Evolutionary conservation across 2,329 filamentous ascomycete species (phyloP), one percentile per base, ranked within the genome.

Genomic region (Fusarium phyllophilum): DNA sequence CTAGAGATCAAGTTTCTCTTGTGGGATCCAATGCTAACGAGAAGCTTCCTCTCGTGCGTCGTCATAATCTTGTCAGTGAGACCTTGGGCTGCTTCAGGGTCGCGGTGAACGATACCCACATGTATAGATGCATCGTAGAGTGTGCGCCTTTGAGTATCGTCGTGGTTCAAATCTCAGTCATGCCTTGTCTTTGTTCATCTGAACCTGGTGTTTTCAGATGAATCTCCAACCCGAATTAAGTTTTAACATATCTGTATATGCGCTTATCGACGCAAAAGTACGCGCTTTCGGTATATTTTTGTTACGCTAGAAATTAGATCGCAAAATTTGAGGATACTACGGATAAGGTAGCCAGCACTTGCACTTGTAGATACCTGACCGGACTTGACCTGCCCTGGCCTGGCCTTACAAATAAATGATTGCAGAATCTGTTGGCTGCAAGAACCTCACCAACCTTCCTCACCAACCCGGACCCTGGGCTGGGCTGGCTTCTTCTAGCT

Each of bases 371-470:
- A 62, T 42, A 29, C 51, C 48, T 36, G 33, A 34, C 31, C 29
- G 8, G 22, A 17, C 26, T 26, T 26, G 26, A 26, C 26, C 26
- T 26, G 26, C 26, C 26, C 20, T 33, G 26, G 11, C 26, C 20
- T 33, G 26, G 11, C 24, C 24, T 52, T 52, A 41, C 36, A 63
- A 72, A 46, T 44, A 63, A 72, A 46, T 36, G 45, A 45, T 62
- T 49, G 42, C 46, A 46, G 48, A 63, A 63, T 64, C 59, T 74
- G 71, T 74, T 74, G 71, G 71, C 54, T 68, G 62, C 55, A 44
- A 72, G 41, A 71, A 58, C 29, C 62, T 63, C 51, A 48, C 64
- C 65, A 57, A 55, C 57, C 41, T 61, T 66, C 70, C 68, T 62
- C 38, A 70, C 68, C 68, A 69, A 65, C 46, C 62, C 46, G 22